Percentiles rank a stretch among this genome's conserved stretches.
Conservation (phyloP, 352 stramenopile species). For the Pythium chondricola region DNA sequence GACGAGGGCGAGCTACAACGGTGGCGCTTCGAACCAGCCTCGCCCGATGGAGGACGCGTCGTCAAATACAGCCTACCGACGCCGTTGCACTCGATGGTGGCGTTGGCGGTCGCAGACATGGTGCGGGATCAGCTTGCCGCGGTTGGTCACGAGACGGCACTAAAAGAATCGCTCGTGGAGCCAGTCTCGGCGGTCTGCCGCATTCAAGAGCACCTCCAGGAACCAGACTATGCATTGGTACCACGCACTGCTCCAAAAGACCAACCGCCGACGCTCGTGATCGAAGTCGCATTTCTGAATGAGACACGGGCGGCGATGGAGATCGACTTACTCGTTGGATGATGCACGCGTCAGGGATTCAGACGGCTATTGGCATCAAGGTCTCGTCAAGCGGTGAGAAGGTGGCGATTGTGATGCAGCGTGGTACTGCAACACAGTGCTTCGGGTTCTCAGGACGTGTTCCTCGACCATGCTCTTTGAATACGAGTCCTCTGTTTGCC, state of each 20-base stretch:
- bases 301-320: slow-evolving; percentile 2
- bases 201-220: background rate
- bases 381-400: background rate
- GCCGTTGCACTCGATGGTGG: background rate
- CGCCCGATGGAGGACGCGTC: background rate
- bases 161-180: background rate
- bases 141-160: background rate
- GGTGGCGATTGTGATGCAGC: slow-evolving; percentile 5
- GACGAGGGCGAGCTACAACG: background rate
- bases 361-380: slow-evolving; percentile 11
- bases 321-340: slow-evolving; percentile 1
- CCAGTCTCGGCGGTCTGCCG: background rate
- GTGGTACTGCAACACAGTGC: background rate
- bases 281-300: slow-evolving; percentile 10
- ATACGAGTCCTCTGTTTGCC: too few species aligned
- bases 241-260: background rate
- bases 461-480: too few species aligned
- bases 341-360: background rate
- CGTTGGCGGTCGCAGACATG: background rate
- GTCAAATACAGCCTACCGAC: slow-evolving; percentile 3
- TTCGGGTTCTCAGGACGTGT: slow-evolving; percentile 1
- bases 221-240: slow-evolving; percentile 1
- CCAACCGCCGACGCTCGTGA: slow-evolving; percentile 4
- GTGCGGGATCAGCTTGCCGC: slow-evolving; percentile 3
- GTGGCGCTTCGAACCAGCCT: slow-evolving; percentile 3